Evolutionary conservation across 768 basidiomycete species (phyloP), one percentile per base, ranked within the genome.

Genomic region (Podaxis sp.): DNA sequence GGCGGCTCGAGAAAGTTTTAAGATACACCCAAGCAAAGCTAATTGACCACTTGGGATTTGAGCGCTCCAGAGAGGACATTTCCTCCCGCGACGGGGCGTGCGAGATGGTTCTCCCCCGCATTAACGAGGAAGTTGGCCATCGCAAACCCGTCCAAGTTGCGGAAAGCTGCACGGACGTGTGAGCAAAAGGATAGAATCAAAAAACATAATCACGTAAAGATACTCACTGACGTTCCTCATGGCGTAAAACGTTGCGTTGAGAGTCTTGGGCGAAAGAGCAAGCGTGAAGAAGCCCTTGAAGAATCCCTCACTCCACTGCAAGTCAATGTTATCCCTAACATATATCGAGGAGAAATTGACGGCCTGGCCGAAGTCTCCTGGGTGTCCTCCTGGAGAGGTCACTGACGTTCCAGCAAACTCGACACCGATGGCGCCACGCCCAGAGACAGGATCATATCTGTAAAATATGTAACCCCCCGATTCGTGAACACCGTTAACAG

Each of bases 351-450:
- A 50, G 24, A 26, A 8, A 26, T 50, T 50, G 49, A 50, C 49
- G 3, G 49, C 49, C 10, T 15, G 22, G 49, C 26, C 13, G 24
- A 50, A 50, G 49, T 50, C 22, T 11, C 20, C 22, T 5, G 6
- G 10, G 26, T 24, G 20, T 26, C 49, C 49, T 12, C 20, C 7
- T 12, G 49, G 10, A 22, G 49, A 50, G 22, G 49, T 50, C 12
- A 24, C 22, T 6, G 20, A 20, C 12, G 33, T 50, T 1, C 86
- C 85, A 11, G 84, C 85, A 65, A 86, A 86, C 72, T 87, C 85
- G 13, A 87, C 85, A 11, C 81, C 84, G 49, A 84, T 75, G 0
- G 80, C 81, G 7, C 85, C 84, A 6, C 71, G 58, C 4, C 84
- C 84, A 1, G 81, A 82, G 8, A 66, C 65, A 2, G 82, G 75